Evolutionary conservation across 2,329 filamentous ascomycete species (phyloP).

Genomic region (Sclerotinia sclerotiorum): DNA sequence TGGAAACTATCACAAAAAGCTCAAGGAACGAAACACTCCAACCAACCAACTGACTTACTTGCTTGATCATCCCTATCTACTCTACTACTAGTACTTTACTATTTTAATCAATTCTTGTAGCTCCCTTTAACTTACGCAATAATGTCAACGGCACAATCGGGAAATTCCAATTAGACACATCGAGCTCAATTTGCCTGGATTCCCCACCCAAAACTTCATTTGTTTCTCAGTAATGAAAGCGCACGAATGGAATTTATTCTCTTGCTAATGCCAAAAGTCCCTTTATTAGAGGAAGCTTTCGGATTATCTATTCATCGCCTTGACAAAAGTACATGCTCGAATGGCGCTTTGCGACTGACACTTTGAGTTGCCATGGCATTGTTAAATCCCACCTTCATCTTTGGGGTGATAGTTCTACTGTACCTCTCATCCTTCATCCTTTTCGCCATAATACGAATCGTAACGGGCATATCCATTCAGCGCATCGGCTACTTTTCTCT

Average conservation of each 20-base stretch:
- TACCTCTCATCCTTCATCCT: slow-evolving; percentile 92
- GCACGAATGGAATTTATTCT: slow-evolving; percentile 17
- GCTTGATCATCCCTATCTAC: background rate
- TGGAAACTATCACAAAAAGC: slow-evolving; percentile 1
- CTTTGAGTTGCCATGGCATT: slow-evolving; percentile 54
- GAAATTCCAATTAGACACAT: slow-evolving; percentile 22
- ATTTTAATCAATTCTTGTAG: background rate
- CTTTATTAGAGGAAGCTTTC: slow-evolving; percentile 15
- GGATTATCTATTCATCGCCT: slow-evolving; percentile 4
- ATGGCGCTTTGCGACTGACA: slow-evolving; percentile 21
- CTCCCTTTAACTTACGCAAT: slow-evolving; percentile 2
- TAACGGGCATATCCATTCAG: slow-evolving; percentile 94
- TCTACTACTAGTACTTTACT: background rate
- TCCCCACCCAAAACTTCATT: slow-evolving; percentile 15
- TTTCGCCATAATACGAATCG: slow-evolving; percentile 87
- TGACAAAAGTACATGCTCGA: slow-evolving; percentile 5
- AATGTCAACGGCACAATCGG: slow-evolving; percentile 5
- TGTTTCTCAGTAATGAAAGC: slow-evolving; percentile 22
- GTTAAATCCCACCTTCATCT: slow-evolving; percentile 75
- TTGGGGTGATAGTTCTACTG: slow-evolving; percentile 79
- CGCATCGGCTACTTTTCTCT: slow-evolving; percentile 90
- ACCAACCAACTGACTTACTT: background rate
- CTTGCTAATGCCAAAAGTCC: slow-evolving; percentile 14
- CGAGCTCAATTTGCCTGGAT: slow-evolving; percentile 17
- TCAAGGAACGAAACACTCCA: background rate